phyloP scores from a whole-genome alignment of 306 rosid genomes.

The Glycine latifolia region DNA sequence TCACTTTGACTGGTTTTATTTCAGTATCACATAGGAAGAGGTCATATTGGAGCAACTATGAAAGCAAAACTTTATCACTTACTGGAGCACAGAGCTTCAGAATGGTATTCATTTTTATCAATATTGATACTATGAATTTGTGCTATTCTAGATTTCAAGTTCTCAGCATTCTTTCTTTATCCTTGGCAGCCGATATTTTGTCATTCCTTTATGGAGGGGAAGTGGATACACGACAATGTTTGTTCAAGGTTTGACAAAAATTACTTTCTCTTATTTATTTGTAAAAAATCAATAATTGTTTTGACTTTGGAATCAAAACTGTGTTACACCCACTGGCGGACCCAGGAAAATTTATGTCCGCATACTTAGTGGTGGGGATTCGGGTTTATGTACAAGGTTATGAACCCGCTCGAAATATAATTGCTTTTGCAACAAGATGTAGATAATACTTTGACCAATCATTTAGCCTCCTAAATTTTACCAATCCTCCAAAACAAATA shows the following conservation, averaged over 20 bases:
- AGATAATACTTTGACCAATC: too few relatives aligned
- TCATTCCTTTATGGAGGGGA: slow-evolving; percentile 91
- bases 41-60: slow-evolving; percentile 85
- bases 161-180: slow-evolving; percentile 32
- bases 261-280: slow-evolving; percentile 21
- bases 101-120: slow-evolving; percentile 64
- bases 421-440: too few relatives aligned
- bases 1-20: slow-evolving; percentile 24
- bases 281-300: background rate
- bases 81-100: slow-evolving; percentile 82
- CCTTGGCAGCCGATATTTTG: slow-evolving; percentile 82
- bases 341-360: too few relatives aligned
- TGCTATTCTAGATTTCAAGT: slow-evolving; percentile 30
- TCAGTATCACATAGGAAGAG: slow-evolving; percentile 96
- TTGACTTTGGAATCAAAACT: slow-evolving; percentile 21
- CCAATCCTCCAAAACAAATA: too few relatives aligned
- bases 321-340: background rate
- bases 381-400: too few relatives aligned
- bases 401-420: too few relatives aligned
- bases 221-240: slow-evolving; percentile 90
- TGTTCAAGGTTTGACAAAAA: slow-evolving; percentile 74
- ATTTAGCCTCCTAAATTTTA: too few relatives aligned
- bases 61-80: slow-evolving; percentile 79
- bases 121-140: slow-evolving; percentile 21
- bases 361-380: too few relatives aligned